These are phyloP conservation scores for Starmerella davenportii DNA, from an alignment of 805 yeast species.

Conservation along the genomic window DNA sequence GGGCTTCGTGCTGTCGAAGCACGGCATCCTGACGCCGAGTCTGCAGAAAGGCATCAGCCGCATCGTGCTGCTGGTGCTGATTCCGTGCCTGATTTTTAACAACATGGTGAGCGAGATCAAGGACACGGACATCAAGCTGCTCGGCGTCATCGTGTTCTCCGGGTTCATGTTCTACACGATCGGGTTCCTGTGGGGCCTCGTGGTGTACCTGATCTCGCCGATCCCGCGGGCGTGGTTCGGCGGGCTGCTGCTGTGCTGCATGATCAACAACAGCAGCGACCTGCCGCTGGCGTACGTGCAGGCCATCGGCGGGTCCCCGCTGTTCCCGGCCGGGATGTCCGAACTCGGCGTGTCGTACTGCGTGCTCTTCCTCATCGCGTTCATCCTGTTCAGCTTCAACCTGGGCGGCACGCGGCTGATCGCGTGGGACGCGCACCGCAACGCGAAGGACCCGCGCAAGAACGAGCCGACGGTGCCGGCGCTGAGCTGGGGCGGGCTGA, in stretches of 20 bases:
- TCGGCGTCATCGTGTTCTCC: conserved; percentile 45
- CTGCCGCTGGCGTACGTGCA: conserved; percentile 62
- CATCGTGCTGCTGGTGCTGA: conserved; percentile 44
- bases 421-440: conserved; percentile 44
- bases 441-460: conserved; percentile 10
- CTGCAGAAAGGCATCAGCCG: conserved; percentile 38
- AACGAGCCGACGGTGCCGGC: conserved; percentile 16
- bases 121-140: conserved; percentile 46
- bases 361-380: conserved; percentile 55
- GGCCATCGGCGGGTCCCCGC: conserved; percentile 45
- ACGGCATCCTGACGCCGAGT: conserved; percentile 34
- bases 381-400: conserved; percentile 51
- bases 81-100: conserved; percentile 61
- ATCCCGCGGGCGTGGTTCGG: conserved; percentile 63
- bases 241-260: conserved; percentile 52
- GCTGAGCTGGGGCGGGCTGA: conserved; percentile 7
- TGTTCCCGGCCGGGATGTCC: conserved; percentile 41
- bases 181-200: conserved; percentile 29
- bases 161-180: conserved; percentile 29
- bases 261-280: conserved; percentile 65
- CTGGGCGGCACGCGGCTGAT: conserved; percentile 56
- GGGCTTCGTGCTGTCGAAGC: conserved; percentile 48
- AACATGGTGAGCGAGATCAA: conserved; percentile 51
- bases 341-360: conserved; percentile 68
- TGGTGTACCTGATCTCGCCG: conserved; percentile 32